These are phyloP conservation scores for Fusarium fujikuroi DNA, from an alignment of 2,329 filamentous ascomycete species.

Conservation along the genomic window DNA sequence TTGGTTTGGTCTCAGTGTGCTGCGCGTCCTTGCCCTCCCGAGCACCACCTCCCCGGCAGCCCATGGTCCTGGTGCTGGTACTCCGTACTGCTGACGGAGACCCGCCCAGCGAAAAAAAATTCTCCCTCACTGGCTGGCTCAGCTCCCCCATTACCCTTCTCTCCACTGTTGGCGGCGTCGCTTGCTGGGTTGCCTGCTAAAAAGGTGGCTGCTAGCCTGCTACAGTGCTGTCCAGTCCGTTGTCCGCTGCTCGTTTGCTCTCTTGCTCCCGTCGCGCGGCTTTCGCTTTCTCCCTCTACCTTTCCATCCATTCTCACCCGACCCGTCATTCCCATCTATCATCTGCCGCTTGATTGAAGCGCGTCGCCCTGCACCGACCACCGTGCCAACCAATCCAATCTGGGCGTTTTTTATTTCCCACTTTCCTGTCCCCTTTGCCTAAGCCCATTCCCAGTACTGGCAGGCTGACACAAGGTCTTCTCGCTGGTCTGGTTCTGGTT, in stretches of 20 bases:
- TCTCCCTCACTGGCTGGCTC: slow-evolving; percentile 44
- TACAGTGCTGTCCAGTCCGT: slow-evolving; percentile 4
- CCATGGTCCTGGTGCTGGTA: slow-evolving; percentile 8
- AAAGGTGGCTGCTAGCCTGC: slow-evolving; percentile 28
- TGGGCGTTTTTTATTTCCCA: slow-evolving; percentile 37
- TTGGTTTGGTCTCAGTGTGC: slow-evolving; percentile 42
- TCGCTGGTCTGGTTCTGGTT: slow-evolving; percentile 38
- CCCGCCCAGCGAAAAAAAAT: slow-evolving; percentile 49
- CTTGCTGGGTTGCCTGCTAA: slow-evolving; percentile 26
- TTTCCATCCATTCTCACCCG: slow-evolving; percentile 35
- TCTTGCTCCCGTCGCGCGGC: slow-evolving; percentile 30
- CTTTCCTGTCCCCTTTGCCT: slow-evolving; percentile 31
- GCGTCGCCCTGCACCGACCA: slow-evolving; percentile 40
- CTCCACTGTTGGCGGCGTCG: slow-evolving; percentile 34
- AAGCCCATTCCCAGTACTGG: slow-evolving; percentile 30
- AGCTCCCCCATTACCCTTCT: slow-evolving; percentile 18
- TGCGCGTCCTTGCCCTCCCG: slow-evolving; percentile 35
- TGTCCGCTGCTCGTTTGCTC: slow-evolving; percentile 13
- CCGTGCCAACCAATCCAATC: slow-evolving; percentile 41
- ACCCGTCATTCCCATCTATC: slow-evolving; percentile 38
- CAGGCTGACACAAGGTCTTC: slow-evolving; percentile 37
- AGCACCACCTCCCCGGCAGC: background rate
- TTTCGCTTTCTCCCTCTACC: slow-evolving; percentile 35
- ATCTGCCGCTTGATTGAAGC: slow-evolving; percentile 39
- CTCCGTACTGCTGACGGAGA: slow-evolving; percentile 31